Conservation (phyloP, 148 eudicot genomes). For the Chenopodium album region DNA sequence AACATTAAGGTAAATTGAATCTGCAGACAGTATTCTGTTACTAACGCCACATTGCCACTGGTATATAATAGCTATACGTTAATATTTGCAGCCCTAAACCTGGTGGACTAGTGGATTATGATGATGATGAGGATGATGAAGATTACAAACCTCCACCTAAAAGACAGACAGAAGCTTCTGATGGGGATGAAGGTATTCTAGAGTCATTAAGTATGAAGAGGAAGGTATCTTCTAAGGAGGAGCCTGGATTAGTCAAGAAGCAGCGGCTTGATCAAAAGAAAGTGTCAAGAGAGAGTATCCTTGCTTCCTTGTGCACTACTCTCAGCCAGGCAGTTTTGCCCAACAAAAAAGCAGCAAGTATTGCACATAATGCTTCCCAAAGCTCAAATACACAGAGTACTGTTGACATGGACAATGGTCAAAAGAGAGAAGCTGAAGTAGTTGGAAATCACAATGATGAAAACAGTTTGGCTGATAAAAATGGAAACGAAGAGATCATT, state of each 20-base stretch:
- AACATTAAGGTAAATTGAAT: slow-evolving; percentile 53
- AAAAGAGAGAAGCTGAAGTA: slow-evolving; percentile 35
- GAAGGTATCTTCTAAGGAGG: slow-evolving; percentile 54
- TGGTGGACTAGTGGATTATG: slow-evolving; percentile 90
- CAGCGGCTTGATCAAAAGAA: slow-evolving; percentile 45
- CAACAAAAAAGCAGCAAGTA: slow-evolving; percentile 47
- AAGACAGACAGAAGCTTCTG: slow-evolving; percentile 52
- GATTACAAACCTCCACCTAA: slow-evolving; percentile 88
- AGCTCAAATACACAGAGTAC: slow-evolving; percentile 31
- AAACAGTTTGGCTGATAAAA: slow-evolving; percentile 27
- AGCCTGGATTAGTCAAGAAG: slow-evolving; percentile 56
- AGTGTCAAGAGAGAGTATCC: slow-evolving; percentile 59
- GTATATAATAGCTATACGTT: slow-evolving; percentile 3
- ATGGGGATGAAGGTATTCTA: slow-evolving; percentile 59
- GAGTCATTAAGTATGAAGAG: slow-evolving; percentile 60
- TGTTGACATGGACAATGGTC: slow-evolving; percentile 35
- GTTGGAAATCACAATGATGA: slow-evolving; percentile 30
- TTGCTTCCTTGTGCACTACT: slow-evolving; percentile 75
- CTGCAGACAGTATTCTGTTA: not conserved
- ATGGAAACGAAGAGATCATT: slow-evolving; percentile 28
- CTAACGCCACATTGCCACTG: not conserved
- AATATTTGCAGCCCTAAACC: slow-evolving; percentile 45
- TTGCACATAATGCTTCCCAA: slow-evolving; percentile 26
- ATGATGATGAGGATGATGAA: slow-evolving; percentile 94
- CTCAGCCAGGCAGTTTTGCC: slow-evolving; percentile 71